Base-by-base conservation (phyloP, 2,329 filamentous ascomycete genomes). In the Scopulariopsis brevicaulis region DNA sequence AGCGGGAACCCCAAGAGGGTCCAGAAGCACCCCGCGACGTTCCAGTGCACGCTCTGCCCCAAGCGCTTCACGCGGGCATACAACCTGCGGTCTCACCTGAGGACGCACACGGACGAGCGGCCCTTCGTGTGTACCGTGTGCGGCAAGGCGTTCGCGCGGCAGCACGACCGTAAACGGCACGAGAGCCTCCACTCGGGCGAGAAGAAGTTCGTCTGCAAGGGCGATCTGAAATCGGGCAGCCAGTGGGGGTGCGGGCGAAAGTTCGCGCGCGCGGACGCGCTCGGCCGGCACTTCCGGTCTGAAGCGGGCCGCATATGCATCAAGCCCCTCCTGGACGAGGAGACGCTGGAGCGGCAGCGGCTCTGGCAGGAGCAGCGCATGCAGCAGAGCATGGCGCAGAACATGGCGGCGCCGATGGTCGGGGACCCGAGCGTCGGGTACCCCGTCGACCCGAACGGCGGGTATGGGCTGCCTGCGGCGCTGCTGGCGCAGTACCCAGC, bases 191-290 rank as follows among this genome's bases (percentile, higher is more conserved):
- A 99, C 68, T 95, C 90, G 0, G 94, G 94, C 50, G 94, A 99
- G 74, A 99, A 97, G 82, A 97, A 96, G 68, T 99, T 97, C 69
- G 89, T 97, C 8, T 99, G 94, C 73, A 91, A 90, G 64, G 94
- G 94, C 57, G 89, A 92, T 59, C 83, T 99, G 55, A 92, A 93
- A 64, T 84, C 84, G 1, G 85, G 86, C 53, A 86, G 86, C 5
- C 84, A 88, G 63, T 99, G 94, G 94, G 94, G 94, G 22, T 99
- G 94, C 64, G 90, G 90, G 3, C 83, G 94, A 61, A 83, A 92
- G 11, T 99, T 99, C 70, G 94, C 94, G 18, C 89, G 94, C 64
- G 94, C 94, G 5, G 94, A 99, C 74, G 94, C 94, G 5, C 79
- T 99, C 1, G 94, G 94, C 2, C 83, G 92, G 12, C 94, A 96